Percentiles rank a stretch among this genome's conserved stretches.
Conservation (phyloP, 2,329 filamentous ascomycete genomes). For the Ilyonectria destructans region DNA sequence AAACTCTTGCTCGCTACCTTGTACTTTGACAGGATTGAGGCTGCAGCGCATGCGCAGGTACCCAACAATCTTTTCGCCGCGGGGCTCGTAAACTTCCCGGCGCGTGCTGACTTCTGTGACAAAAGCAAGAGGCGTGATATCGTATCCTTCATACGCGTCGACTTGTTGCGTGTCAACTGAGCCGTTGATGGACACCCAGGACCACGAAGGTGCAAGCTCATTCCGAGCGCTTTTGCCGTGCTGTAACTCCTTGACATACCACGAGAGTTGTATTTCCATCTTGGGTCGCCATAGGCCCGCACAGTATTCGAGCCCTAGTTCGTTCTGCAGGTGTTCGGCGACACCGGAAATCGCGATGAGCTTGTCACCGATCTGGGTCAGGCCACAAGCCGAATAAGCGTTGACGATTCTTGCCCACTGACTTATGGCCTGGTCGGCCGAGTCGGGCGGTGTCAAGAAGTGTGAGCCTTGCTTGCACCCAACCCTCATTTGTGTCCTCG, state of each 20-base stretch:
- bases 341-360: conserved; percentile 28
- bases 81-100: conserved; percentile 2
- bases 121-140: conserved; percentile 6
- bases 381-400: conserved; percentile 25
- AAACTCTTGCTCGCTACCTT: not conserved
- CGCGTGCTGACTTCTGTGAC: conserved; percentile 14
- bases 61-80: conserved; percentile 2
- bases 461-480: conserved; percentile 20
- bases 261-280: conserved; percentile 33
- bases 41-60: conserved; percentile 18
- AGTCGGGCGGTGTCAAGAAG: not conserved
- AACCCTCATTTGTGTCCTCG: not conserved
- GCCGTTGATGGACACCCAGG: conserved; percentile 31
- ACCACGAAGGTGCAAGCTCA: conserved; percentile 33
- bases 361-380: conserved; percentile 30
- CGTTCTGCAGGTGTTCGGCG: conserved; percentile 25
- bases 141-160: conserved; percentile 18
- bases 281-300: conserved; percentile 28
- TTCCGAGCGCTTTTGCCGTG: conserved; percentile 5
- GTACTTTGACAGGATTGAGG: conserved; percentile 24
- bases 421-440: conserved; percentile 7
- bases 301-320: conserved; percentile 28
- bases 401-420: conserved; percentile 34
- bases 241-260: conserved; percentile 11
- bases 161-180: conserved; percentile 23